Evolutionary conservation across 139 green algal species (phyloP).

Genomic region (Chlorella vulgaris): DNA sequence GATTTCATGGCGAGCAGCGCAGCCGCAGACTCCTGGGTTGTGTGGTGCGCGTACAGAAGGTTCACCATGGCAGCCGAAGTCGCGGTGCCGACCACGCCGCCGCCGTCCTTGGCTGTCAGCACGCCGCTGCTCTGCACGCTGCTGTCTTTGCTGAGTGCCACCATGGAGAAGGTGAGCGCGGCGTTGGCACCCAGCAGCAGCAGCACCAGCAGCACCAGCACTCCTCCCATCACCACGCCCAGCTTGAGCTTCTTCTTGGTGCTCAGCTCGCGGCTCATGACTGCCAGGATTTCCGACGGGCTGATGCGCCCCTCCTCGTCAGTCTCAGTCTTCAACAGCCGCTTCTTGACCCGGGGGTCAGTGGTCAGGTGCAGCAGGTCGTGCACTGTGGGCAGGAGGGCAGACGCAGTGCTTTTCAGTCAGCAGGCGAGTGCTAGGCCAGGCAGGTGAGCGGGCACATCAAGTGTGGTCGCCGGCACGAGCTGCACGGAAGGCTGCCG

Average conservation of each 20-base stretch:
- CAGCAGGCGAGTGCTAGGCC: no score
- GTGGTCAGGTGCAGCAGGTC: not conserved
- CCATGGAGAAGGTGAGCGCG: not conserved
- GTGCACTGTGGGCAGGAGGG: conserved; percentile 2
- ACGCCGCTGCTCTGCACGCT: not conserved
- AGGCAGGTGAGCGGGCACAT: no score
- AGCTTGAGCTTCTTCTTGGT: conserved; percentile 10
- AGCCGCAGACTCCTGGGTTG: not conserved
- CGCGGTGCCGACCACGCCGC: not conserved
- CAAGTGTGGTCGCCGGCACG: no score
- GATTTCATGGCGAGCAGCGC: not conserved
- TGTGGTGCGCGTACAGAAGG: conserved; percentile 5
- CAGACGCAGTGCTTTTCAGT: no score
- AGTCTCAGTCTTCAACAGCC: not conserved
- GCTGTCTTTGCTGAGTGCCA: not conserved
- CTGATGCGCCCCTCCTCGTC: not conserved
- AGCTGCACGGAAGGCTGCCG: no score
- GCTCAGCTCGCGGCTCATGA: conserved; percentile 13
- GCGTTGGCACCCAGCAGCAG: conserved; percentile 11
- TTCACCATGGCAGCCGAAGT: not conserved
- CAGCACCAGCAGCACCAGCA: conserved; percentile 6
- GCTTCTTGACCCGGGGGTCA: not conserved
- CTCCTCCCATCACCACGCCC: not conserved
- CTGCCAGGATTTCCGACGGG: conserved; percentile 2
- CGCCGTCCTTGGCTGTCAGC: not conserved